Percentiles rank a stretch among this genome's conserved stretches.
These are phyloP conservation scores for Candida manassasensis DNA, from an alignment of 805 yeast species.

Conservation along the genomic window DNA sequence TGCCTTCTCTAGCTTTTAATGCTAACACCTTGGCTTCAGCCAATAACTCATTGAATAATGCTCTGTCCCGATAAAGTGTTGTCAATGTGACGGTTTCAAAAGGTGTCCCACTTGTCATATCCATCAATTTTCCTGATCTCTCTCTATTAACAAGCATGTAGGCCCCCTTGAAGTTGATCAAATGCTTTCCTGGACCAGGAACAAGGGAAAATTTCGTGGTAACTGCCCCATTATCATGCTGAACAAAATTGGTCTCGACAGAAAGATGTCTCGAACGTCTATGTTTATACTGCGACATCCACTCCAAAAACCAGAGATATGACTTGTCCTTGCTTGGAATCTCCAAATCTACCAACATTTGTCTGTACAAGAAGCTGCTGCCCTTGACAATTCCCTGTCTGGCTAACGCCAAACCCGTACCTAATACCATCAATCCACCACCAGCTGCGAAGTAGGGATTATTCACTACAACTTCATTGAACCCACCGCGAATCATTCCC, in stretches of 20 bases:
- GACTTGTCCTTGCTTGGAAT: conserved; percentile 91
- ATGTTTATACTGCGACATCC: conserved; percentile 85
- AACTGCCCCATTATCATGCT: conserved; percentile 90
- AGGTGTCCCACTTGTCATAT: conserved; percentile 87
- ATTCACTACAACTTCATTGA: conserved; percentile 52
- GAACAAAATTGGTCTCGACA: conserved; percentile 81
- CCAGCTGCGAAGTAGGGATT: conserved; percentile 99
- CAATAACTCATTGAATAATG: conserved; percentile 62
- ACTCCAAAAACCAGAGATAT: conserved; percentile 89
- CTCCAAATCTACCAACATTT: conserved; percentile 85
- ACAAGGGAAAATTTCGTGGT: conserved; percentile 84
- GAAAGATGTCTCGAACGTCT: conserved; percentile 78
- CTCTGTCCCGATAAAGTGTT: conserved; percentile 78
- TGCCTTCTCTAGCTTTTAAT: conserved; percentile 78
- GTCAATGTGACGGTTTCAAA: conserved; percentile 94
- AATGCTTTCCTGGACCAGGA: conserved; percentile 96
- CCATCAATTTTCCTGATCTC: conserved; percentile 82
- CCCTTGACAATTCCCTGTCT: conserved; percentile 62
- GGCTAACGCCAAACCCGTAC: conserved; percentile 80
- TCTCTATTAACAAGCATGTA: conserved; percentile 86
- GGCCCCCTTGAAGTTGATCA: conserved; percentile 80
- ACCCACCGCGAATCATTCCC: conserved; percentile 33
- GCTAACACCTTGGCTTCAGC: conserved; percentile 85
- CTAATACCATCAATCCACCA: conserved; percentile 93
- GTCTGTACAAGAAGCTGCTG: conserved; percentile 69